phyloP scores from a whole-genome alignment of 2,329 filamentous ascomycete species.

The Pseudogymnoascus sp. region DNA sequence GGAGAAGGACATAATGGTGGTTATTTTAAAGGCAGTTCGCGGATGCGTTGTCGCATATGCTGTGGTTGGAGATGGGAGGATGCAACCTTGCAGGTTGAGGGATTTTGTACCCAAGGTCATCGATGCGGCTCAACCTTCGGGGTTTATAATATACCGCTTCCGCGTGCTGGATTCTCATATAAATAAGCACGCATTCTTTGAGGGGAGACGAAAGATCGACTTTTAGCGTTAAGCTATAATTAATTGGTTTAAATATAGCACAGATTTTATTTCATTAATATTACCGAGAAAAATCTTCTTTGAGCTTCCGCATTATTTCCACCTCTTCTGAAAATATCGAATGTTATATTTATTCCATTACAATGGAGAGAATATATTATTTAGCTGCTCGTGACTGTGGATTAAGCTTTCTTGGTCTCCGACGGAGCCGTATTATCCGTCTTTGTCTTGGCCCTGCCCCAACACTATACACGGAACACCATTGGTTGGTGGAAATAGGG shows the following conservation, averaged over 20 bases:
- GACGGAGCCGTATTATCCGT: conserved; percentile 3
- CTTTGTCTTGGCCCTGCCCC: background rate
- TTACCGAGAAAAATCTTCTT: background rate
- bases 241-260: background rate
- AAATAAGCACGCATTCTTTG: too few relatives aligned
- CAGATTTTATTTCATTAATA: background rate
- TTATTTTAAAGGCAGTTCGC: background rate
- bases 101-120: too few relatives aligned
- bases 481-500: background rate
- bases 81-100: background rate
- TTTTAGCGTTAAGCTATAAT: too few relatives aligned
- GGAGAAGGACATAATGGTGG: background rate
- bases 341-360: background rate
- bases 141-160: too few relatives aligned
- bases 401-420: background rate
- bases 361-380: background rate
- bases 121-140: too few relatives aligned
- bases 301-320: background rate
- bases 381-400: background rate
- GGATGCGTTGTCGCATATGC: background rate
- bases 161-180: too few relatives aligned
- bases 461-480: background rate
- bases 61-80: background rate
- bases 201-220: too few relatives aligned
- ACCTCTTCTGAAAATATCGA: background rate